Conservation (phyloP, 2,329 filamentous ascomycete genomes). For the Diplodia scrobiculata region DNA sequence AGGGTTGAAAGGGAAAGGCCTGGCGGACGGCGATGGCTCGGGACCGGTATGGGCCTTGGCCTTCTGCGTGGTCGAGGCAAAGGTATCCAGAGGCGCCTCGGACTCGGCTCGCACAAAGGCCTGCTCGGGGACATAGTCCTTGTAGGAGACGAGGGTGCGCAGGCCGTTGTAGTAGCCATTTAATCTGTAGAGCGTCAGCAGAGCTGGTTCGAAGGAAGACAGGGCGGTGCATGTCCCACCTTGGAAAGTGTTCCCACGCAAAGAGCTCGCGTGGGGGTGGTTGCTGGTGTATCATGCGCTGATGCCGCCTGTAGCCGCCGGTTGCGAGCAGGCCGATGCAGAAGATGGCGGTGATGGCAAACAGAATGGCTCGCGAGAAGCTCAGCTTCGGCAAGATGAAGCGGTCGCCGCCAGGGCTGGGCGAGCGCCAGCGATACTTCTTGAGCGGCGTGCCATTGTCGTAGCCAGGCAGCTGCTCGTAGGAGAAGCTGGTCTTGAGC, state of each 20-base stretch:
- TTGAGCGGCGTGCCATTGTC: slow-evolving; percentile 42
- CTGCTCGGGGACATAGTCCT: slow-evolving; percentile 51
- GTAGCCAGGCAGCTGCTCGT: slow-evolving; percentile 50
- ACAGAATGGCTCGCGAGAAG: slow-evolving; percentile 46
- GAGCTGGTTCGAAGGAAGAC: background rate
- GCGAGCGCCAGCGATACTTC: slow-evolving; percentile 47
- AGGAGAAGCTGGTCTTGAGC: slow-evolving; percentile 48
- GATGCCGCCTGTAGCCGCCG: slow-evolving; percentile 46
- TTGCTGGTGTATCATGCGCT: slow-evolving; percentile 31
- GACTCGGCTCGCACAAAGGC: slow-evolving; percentile 45
- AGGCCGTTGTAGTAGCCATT: slow-evolving; percentile 55
- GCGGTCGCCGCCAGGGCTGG: slow-evolving; percentile 37
- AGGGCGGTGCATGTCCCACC: slow-evolving; percentile 37
- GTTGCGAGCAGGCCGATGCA: slow-evolving; percentile 48
- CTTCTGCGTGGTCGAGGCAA: slow-evolving; percentile 33
- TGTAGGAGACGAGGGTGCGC: slow-evolving; percentile 49
- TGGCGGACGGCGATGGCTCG: slow-evolving; percentile 40
- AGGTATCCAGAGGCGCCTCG: slow-evolving; percentile 45
- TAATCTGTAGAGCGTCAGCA: slow-evolving; percentile 38
- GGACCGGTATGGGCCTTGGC: slow-evolving; percentile 32
- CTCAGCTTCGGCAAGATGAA: slow-evolving; percentile 39
- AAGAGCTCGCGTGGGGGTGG: slow-evolving; percentile 41
- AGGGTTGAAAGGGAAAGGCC: slow-evolving; percentile 50
- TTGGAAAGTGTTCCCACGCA: slow-evolving; percentile 51
- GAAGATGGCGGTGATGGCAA: slow-evolving; percentile 47